Conservation (phyloP, 208 protist species). For the Crithidia sp. region DNA sequence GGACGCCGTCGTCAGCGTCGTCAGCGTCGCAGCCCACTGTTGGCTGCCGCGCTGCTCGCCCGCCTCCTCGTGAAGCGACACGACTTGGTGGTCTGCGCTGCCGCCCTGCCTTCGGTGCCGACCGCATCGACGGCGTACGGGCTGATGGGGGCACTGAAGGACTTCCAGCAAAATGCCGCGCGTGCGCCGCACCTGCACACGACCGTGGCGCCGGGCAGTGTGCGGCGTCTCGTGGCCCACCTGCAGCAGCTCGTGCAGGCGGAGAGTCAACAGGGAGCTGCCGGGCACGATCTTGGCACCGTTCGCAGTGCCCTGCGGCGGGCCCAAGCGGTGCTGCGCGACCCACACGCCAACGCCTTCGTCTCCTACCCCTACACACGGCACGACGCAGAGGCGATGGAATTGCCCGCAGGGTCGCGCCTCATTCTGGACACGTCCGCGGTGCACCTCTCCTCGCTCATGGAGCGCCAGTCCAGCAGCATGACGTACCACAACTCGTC, state of each 20-base stretch:
- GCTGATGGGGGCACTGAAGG: conserved; percentile 9
- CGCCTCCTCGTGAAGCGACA: conserved; percentile 17
- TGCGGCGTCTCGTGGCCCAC: conserved; percentile 13
- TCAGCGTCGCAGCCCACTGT: not conserved
- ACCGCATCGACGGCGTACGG: conserved; percentile 8
- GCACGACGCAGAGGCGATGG: not conserved
- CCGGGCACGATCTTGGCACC: not conserved
- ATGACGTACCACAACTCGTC: conserved; percentile 10
- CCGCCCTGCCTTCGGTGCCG: conserved; percentile 13
- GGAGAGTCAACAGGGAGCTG: not conserved
- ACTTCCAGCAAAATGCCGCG: conserved; percentile 6
- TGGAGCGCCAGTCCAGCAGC: not conserved
- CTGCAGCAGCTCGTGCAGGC: not conserved
- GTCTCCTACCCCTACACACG: conserved; percentile 11
- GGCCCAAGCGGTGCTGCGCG: conserved; percentile 16
- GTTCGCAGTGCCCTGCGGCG: conserved; percentile 16
- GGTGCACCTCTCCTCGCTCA: not conserved
- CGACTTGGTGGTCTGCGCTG: conserved; percentile 26
- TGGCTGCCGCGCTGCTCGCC: conserved; percentile 7
- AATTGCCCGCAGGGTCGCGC: conserved; percentile 9
- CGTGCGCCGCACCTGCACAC: not conserved
- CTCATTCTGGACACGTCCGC: conserved; percentile 3
- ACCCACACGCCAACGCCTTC: conserved; percentile 12
- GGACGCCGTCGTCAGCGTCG: not conserved
- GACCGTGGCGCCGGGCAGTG: conserved; percentile 5